Conservation (phyloP, 306 rosid species). For the Hippophae tibetana region DNA sequence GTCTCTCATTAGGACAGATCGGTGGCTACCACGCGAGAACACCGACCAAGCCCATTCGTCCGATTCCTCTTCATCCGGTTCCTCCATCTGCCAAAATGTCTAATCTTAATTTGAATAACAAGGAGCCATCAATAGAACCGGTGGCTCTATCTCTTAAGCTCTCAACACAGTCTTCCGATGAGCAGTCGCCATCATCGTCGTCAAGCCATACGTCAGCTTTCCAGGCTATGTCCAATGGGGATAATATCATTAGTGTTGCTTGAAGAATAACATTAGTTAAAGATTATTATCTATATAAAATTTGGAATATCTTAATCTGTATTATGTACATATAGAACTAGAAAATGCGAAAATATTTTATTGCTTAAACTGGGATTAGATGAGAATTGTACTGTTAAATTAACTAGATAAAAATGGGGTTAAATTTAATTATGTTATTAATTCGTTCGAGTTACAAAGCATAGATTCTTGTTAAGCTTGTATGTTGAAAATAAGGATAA, state of each 20-base stretch:
- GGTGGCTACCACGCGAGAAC: conserved; percentile 6
- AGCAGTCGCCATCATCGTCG: conserved; percentile 25
- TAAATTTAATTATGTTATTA: no score
- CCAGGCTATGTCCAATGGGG: conserved; percentile 53
- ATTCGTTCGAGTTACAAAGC: no score
- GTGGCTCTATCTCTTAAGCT: conserved; percentile 46
- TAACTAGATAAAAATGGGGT: no score
- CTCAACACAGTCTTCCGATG: conserved; percentile 23
- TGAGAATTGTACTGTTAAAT: no score
- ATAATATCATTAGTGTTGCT: conserved; percentile 73
- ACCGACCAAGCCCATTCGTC: conserved; percentile 39
- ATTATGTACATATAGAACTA: no score
- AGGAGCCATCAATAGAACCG: conserved; percentile 17
- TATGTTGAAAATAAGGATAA: no score
- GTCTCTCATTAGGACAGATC: background rate
- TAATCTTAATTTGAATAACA: conserved; percentile 43
- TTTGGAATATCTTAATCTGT: no score
- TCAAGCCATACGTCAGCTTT: conserved; percentile 42
- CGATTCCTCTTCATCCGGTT: conserved; percentile 49
- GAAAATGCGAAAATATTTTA: no score
- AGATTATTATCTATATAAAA: no score
- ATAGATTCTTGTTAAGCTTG: no score
- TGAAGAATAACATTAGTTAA: conserved; percentile 15
- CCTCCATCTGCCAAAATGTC: conserved; percentile 71
- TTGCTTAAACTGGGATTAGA: no score